phyloP scores from a whole-genome alignment of 2,329 filamentous ascomycete species.

The Myriangium duriaei region DNA sequence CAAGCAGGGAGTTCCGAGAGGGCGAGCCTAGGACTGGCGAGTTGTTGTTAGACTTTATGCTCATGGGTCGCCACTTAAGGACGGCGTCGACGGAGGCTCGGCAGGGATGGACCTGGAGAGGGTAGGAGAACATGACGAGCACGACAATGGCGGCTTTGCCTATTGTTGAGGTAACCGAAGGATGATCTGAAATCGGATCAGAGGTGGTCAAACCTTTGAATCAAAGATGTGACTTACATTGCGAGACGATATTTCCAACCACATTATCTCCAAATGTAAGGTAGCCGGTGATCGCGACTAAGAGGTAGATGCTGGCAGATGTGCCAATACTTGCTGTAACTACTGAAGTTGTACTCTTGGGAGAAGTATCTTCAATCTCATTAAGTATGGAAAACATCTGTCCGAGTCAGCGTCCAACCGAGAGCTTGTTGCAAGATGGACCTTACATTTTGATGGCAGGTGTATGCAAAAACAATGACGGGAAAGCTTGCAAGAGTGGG shows the following conservation, averaged over 20 bases:
- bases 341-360: conserved; percentile 64
- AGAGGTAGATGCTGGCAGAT: conserved; percentile 73
- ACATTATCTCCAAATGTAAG: conserved; percentile 87
- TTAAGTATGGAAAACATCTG: conserved; percentile 99
- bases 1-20: conserved; percentile 18
- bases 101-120: conserved; percentile 89
- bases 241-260: conserved; percentile 82
- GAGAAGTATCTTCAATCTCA: conserved; percentile 77
- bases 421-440: background rate
- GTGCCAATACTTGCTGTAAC: conserved; percentile 75
- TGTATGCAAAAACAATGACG: conserved; percentile 98
- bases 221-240: conserved; percentile 48
- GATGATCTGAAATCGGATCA: conserved; percentile 40
- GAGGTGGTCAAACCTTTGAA: background rate
- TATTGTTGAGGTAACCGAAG: conserved; percentile 74
- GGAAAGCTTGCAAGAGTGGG: conserved; percentile 75
- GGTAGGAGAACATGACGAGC: conserved; percentile 91
- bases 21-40: conserved; percentile 11
- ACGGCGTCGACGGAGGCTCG: conserved; percentile 90
- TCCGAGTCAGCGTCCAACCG: conserved; percentile 10
- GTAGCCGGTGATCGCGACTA: conserved; percentile 91
- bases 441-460: conserved; percentile 88
- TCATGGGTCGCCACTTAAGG: conserved; percentile 69
- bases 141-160: conserved; percentile 91
- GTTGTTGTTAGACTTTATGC: conserved; percentile 18